Evolutionary conservation across 2,329 filamentous ascomycete genomes (phyloP).

Genomic region (Neofusicoccum cordaticola): DNA sequence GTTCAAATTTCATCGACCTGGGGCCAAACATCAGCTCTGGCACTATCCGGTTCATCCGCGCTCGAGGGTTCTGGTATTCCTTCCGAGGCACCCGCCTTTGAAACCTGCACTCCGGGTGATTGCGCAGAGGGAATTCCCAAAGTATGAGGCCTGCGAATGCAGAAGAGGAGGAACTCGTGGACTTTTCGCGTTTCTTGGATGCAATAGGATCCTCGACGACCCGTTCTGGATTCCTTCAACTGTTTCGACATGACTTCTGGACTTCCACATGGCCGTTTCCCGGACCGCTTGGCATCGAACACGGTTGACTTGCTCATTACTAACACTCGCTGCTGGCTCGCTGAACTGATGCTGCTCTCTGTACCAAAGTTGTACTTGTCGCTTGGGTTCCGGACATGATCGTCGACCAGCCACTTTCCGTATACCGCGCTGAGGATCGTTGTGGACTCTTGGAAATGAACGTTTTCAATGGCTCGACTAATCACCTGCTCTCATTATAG

Average conservation of each 20-base stretch:
- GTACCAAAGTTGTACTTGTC: conserved; percentile 4
- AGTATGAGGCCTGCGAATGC: background rate
- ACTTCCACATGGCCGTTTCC: background rate
- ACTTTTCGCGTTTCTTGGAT: background rate
- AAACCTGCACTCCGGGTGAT: background rate
- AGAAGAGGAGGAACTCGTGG: background rate
- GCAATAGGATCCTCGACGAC: background rate
- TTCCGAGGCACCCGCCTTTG: background rate
- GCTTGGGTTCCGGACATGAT: conserved; percentile 17
- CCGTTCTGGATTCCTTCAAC: background rate
- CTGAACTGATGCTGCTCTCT: conserved; percentile 45
- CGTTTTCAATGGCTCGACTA: conserved; percentile 51
- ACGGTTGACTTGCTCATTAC: conserved; percentile 25
- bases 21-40: background rate
- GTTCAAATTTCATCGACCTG: background rate
- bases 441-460: background rate
- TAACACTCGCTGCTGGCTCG: conserved; percentile 60
- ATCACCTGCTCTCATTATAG: conserved; percentile 67
- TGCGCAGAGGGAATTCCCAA: background rate
- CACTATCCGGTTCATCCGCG: background rate
- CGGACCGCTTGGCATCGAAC: background rate
- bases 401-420: conserved; percentile 22
- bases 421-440: conserved; percentile 22
- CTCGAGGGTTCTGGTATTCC: background rate
- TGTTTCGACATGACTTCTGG: conserved; percentile 6